These are phyloP conservation scores for Pseudogymnoascus sp. DNA, from an alignment of 2,329 filamentous ascomycete genomes.

Conservation along the genomic window DNA sequence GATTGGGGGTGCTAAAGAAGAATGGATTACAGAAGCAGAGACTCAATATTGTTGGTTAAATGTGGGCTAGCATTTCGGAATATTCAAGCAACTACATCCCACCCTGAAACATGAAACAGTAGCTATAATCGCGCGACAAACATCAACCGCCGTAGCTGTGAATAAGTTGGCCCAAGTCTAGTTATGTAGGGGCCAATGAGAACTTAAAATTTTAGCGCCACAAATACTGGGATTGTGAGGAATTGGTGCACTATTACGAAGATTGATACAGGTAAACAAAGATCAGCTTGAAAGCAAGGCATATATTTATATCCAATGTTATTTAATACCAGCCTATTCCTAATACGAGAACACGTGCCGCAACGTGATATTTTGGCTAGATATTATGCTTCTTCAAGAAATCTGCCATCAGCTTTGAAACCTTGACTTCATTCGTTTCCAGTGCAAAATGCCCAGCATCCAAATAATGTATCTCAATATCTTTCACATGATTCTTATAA, in stretches of 20 bases:
- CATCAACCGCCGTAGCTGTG: not conserved
- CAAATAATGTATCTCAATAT: slow-evolving; percentile 44
- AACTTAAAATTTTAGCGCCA: too few species aligned
- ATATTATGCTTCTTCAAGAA: slow-evolving; percentile 12
- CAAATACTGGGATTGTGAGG: too few species aligned
- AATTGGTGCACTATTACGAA: too few species aligned
- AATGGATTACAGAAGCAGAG: not conserved
- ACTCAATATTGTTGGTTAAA: not conserved
- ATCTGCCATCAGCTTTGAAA: slow-evolving; percentile 17
- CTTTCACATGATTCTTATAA: slow-evolving; percentile 42
- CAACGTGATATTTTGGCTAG: not conserved
- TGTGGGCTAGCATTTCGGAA: not conserved
- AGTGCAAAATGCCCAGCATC: slow-evolving; percentile 53
- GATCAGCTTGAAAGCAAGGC: too few species aligned
- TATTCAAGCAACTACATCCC: not conserved
- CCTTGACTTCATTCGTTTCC: slow-evolving; percentile 13
- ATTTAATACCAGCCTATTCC: too few species aligned
- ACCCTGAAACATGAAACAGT: not conserved
- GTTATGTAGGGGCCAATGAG: too few species aligned
- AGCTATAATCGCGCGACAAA: not conserved
- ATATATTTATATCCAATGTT: too few species aligned
- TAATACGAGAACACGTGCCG: too few species aligned
- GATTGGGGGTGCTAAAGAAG: not conserved
- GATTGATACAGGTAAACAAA: too few species aligned
- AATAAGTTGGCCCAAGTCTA: not conserved